Conservation (phyloP, 2,329 filamentous ascomycete species). For the Monosporascus sp. region DNA sequence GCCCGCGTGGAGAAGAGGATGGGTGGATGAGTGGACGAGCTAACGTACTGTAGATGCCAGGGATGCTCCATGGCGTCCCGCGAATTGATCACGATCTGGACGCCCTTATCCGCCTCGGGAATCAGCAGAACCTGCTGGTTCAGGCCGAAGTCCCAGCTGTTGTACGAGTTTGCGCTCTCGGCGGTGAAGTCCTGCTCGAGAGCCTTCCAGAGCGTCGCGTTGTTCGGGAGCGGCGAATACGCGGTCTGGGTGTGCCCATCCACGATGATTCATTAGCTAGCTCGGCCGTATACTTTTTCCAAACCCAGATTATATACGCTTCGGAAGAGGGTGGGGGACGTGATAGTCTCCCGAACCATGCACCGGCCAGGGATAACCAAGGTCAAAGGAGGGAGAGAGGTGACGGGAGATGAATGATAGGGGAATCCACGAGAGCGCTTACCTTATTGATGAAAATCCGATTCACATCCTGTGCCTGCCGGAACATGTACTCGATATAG, state of each 20-base stretch:
- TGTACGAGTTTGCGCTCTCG: constrained; percentile 25
- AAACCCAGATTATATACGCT: too few species aligned
- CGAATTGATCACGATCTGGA: constrained; percentile 34
- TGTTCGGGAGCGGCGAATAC: constrained; percentile 24
- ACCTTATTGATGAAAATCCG: constrained; percentile 33
- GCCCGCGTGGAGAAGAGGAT: neutral
- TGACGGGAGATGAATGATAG: neutral
- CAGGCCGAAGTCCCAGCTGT: constrained; percentile 31
- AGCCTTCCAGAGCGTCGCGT: constrained; percentile 31
- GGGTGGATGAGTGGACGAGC: neutral
- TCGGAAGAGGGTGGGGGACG: too few species aligned
- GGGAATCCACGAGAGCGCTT: neutral
- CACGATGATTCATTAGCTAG: neutral
- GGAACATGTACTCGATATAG: constrained; percentile 31
- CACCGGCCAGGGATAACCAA: too few species aligned
- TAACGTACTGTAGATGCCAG: constrained; percentile 32
- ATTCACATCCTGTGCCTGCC: constrained; percentile 30
- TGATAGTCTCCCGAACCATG: too few species aligned
- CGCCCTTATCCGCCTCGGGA: constrained; percentile 24
- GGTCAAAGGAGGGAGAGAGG: neutral
- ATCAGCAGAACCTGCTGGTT: constrained; percentile 33
- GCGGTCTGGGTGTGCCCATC: constrained; percentile 21
- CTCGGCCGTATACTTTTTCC: too few species aligned
- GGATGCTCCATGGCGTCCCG: constrained; percentile 35
- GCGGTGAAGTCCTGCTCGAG: constrained; percentile 24